Conservation (phyloP, 306 rosid genomes). For the Glycyrrhiza uralensis region DNA sequence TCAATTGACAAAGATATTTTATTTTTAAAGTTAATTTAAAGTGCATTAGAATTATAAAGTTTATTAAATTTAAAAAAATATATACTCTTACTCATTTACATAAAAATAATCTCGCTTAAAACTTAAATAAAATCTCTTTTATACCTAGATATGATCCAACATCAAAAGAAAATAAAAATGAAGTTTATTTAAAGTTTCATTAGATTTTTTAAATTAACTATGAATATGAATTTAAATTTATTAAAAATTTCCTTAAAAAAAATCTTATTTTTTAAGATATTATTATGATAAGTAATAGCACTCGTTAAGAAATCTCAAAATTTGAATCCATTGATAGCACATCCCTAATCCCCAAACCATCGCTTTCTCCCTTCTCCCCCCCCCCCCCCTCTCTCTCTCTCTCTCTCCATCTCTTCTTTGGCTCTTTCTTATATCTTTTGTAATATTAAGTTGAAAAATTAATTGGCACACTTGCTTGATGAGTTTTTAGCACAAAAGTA, state of each 20-base stretch:
- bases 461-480: slow-evolving; percentile 32
- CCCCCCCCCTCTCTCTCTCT: slow-evolving; percentile 19
- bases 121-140: not conserved
- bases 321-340: slow-evolving; percentile 6
- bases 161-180: not conserved
- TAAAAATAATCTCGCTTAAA: not conserved
- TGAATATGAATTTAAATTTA: too few species aligned
- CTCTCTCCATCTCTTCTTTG: slow-evolving; percentile 28
- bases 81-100: not conserved
- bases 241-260: too few species aligned
- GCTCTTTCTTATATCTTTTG: too few species aligned
- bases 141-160: not conserved
- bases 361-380: not conserved
- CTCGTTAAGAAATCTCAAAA: slow-evolving; percentile 20
- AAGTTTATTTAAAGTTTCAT: not conserved
- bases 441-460: slow-evolving; percentile 35
- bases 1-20: not conserved
- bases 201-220: too few species aligned
- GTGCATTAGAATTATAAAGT: too few species aligned
- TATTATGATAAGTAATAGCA: not conserved
- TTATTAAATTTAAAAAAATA: too few species aligned
- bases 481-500: slow-evolving; percentile 40
- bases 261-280: too few species aligned
- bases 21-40: too few species aligned
- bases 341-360: slow-evolving; percentile 20